These are phyloP conservation scores for Tetrastigma voinierianum DNA, from an alignment of 164 flowering plant genomes.

Conservation along the genomic window DNA sequence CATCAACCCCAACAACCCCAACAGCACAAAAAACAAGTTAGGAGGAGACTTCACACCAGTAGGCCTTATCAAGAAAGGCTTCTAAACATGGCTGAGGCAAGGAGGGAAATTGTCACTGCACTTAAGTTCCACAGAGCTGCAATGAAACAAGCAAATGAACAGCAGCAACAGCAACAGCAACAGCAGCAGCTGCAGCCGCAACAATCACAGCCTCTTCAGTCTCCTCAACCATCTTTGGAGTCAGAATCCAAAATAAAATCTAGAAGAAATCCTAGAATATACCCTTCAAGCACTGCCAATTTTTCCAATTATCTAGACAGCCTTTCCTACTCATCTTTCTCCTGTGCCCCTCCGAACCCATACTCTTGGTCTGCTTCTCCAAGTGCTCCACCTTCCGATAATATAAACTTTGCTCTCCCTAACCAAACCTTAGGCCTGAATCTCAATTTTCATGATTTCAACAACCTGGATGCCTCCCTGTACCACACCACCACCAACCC, in stretches of 20 bases:
- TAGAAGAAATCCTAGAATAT: conserved; percentile 45
- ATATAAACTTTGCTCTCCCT: conserved; percentile 60
- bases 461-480: conserved; percentile 44
- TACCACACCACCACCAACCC: conserved; percentile 32
- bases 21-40: conserved; percentile 70
- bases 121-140: conserved; percentile 86
- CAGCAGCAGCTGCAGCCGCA: conserved; percentile 7
- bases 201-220: conserved; percentile 1
- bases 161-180: conserved; percentile 41
- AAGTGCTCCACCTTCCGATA: conserved; percentile 34
- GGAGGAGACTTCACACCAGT: conserved; percentile 81
- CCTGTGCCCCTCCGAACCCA: conserved; percentile 23
- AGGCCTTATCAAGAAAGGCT: conserved; percentile 90
- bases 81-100: conserved; percentile 90
- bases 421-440: conserved; percentile 78
- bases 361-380: conserved; percentile 36
- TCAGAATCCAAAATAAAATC: conserved; percentile 37
- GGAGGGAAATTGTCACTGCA: conserved; percentile 83
- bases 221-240: conserved; percentile 30
- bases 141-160: conserved; percentile 73
- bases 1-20: conserved; percentile 34
- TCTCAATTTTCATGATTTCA: conserved; percentile 76
- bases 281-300: conserved; percentile 32
- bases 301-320: conserved; percentile 26
- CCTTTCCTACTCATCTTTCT: conserved; percentile 25